Percentiles rank a stretch among this genome's conserved stretches.
Evolutionary conservation across 306 rosid species (phyloP).

Genomic region (Geum urbanum): DNA sequence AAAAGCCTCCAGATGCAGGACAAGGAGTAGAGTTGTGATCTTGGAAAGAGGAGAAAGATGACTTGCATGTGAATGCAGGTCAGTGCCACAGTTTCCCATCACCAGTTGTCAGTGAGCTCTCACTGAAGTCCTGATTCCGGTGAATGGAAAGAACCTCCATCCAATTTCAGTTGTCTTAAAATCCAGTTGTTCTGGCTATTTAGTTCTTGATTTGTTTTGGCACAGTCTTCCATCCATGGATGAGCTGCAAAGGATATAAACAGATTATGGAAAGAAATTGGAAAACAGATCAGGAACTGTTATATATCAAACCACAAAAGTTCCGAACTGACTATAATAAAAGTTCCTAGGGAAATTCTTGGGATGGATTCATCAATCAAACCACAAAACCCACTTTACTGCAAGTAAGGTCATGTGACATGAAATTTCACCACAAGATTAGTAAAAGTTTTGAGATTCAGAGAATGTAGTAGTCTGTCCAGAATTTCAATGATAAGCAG

Average conservation of each 20-base stretch:
- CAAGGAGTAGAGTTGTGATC: constrained; percentile 18
- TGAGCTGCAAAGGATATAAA: constrained; percentile 40
- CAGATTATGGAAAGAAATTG: neutral
- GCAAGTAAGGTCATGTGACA: neutral
- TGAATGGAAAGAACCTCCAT: constrained; percentile 17
- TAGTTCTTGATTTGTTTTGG: constrained; percentile 22
- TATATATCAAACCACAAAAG: too few species aligned
- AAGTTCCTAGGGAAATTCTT: neutral
- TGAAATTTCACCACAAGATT: neutral
- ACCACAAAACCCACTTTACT: neutral
- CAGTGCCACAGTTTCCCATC: constrained; percentile 27
- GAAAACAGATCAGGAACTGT: neutral
- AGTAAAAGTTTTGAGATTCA: too few species aligned
- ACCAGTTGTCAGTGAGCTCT: constrained; percentile 20
- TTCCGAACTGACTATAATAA: too few species aligned
- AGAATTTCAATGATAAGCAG: neutral
- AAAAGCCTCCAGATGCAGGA: constrained; percentile 36
- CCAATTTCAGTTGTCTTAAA: constrained; percentile 11
- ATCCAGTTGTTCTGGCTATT: constrained; percentile 4
- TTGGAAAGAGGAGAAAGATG: constrained; percentile 31
- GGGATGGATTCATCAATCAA: neutral
- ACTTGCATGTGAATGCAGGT: constrained; percentile 35
- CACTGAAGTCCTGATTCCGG: constrained; percentile 25
- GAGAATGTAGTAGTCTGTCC: too few species aligned
- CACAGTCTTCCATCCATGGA: constrained; percentile 63